Evolutionary conservation across 148 eudicot genomes (phyloP).

Genomic region (Rhododendron molle): DNA sequence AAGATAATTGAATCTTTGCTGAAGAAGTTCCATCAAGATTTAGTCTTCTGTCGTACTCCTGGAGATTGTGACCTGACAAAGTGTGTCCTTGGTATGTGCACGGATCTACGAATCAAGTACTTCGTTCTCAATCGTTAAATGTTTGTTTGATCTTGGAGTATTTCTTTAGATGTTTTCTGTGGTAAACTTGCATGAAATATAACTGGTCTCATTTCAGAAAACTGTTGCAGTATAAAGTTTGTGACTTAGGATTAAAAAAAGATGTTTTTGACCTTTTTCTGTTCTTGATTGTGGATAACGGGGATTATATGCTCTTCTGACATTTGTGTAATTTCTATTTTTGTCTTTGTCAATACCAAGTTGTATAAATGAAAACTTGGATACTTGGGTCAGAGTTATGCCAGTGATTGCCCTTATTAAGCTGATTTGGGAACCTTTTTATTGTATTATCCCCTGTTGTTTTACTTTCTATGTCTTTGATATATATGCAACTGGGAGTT

Average conservation of each 20-base stretch:
- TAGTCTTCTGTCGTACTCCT: constrained; percentile 90
- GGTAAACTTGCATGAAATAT: not conserved
- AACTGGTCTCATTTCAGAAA: not conserved
- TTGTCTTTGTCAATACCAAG: not conserved
- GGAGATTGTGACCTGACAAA: constrained; percentile 58
- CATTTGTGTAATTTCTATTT: not conserved
- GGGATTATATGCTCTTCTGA: not conserved
- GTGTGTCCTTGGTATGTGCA: constrained; percentile 61
- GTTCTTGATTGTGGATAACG: not conserved
- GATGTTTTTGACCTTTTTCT: not conserved
- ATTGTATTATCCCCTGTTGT: not conserved
- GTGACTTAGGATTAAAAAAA: not conserved
- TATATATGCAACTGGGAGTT: not conserved
- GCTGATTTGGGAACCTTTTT: not conserved
- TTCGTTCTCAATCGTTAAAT: not conserved
- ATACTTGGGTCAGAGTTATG: not conserved
- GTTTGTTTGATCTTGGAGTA: not conserved
- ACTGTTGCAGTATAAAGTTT: not conserved
- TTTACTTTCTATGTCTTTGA: not conserved
- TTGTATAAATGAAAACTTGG: not conserved
- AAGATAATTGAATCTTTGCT: constrained; percentile 69
- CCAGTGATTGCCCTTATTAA: not conserved
- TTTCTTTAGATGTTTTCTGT: not conserved
- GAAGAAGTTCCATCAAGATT: constrained; percentile 79
- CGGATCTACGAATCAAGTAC: not conserved